Evolutionary conservation across 1,139 yeast genomes (phyloP).

Genomic region (Kodamaea anthophila): DNA sequence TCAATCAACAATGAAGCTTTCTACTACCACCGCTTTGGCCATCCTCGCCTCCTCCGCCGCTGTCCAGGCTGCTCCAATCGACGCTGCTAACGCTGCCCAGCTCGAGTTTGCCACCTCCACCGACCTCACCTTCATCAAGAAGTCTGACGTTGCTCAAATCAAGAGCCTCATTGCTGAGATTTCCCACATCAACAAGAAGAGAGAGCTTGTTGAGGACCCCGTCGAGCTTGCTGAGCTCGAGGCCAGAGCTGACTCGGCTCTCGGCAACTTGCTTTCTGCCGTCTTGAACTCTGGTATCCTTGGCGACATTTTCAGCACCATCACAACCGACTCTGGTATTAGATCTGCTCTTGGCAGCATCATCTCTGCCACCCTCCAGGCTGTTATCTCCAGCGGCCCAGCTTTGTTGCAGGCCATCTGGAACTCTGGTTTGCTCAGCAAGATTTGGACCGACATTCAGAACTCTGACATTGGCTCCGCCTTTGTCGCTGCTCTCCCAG

Average conservation of each 20-base stretch:
- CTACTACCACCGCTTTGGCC: conserved; percentile 38
- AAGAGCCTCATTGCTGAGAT: conserved; percentile 31
- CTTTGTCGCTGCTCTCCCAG: conserved; percentile 30
- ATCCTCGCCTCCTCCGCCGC: conserved; percentile 36
- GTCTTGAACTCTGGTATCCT: conserved; percentile 37
- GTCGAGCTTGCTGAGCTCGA: conserved; percentile 23
- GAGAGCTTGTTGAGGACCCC: conserved; percentile 22
- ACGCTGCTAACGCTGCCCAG: conserved; percentile 26
- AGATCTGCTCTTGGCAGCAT: conserved; percentile 21
- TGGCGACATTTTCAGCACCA: conserved; percentile 30
- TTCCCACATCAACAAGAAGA: conserved; percentile 27
- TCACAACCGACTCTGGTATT: conserved; percentile 29
- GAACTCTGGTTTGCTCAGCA: conserved; percentile 38
- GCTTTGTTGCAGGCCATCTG: conserved; percentile 38
- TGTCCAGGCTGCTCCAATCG: conserved; percentile 38
- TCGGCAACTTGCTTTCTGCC: conserved; percentile 34
- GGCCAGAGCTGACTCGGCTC: conserved; percentile 35
- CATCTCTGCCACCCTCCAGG: conserved; percentile 28
- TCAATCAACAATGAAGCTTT: conserved; percentile 39
- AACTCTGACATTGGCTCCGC: conserved; percentile 32
- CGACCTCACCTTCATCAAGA: conserved; percentile 26
- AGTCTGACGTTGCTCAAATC: conserved; percentile 32
- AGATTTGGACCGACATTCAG: conserved; percentile 28
- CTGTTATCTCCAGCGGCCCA: conserved; percentile 38
- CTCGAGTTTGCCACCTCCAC: conserved; percentile 13